A percentile compares a stretch with the other conserved stretches of the same genome.
Conservation (phyloP, 345 rosid species). For the Rhodamnia argentea region DNA sequence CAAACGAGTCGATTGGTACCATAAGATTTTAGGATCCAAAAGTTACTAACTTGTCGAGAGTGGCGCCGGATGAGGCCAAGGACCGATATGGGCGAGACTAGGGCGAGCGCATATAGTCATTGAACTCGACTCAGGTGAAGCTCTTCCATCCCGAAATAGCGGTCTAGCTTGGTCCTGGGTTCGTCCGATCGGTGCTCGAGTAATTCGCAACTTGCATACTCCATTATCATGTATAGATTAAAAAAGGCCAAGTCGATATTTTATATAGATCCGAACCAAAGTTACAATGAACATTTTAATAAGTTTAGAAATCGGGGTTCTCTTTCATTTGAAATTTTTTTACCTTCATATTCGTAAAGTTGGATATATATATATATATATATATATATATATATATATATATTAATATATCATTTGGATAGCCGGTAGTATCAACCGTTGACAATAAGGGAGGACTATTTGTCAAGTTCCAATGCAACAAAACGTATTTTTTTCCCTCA, state of each 20-base stretch:
- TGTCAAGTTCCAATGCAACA: neutral
- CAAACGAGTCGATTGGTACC: no score
- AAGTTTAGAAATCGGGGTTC: neutral
- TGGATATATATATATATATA: no score
- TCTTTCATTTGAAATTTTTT: neutral
- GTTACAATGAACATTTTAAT: neutral
- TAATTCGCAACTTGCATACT: neutral
- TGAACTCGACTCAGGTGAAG: neutral
- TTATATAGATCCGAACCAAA: neutral
- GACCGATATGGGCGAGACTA: accelerated
- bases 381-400: no score
- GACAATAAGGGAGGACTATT: neutral
- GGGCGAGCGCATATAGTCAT: neutral
- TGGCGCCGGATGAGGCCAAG: neutral
- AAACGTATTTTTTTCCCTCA: neutral
- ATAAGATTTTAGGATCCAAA: neutral
- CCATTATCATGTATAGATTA: neutral
- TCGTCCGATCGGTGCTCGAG: neutral
- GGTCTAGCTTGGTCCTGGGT: neutral
- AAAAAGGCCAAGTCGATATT: neutral
- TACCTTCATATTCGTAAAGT: neutral
- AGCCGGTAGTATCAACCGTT: neutral
- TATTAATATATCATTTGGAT: neutral
- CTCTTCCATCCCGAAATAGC: neutral
- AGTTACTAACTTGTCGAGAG: neutral